Percentiles rank a stretch among this genome's conserved stretches.
These are phyloP conservation scores for Aspergillus incahuasiensis DNA, from an alignment of 495 filamentous ascomycete species.

Conservation along the genomic window DNA sequence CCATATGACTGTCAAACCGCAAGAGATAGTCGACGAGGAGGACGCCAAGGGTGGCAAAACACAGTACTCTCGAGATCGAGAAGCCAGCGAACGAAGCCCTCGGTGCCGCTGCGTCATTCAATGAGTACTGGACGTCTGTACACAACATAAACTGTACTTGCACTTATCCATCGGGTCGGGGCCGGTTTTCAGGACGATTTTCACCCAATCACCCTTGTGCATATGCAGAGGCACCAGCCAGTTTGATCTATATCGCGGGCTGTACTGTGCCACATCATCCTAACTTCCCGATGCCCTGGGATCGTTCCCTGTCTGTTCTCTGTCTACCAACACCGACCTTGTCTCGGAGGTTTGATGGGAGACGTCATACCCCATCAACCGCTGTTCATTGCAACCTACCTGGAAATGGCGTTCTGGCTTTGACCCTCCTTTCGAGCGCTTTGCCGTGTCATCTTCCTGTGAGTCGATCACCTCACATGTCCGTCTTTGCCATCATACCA, in stretches of 20 bases:
- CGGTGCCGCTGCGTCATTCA: conserved; percentile 79
- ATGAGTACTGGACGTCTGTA: conserved; percentile 51
- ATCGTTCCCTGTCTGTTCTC: neutral
- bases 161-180: neutral
- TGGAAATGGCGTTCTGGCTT: conserved; percentile 20
- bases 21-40: conserved; percentile 86
- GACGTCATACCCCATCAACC: conserved; percentile 12
- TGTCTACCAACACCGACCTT: neutral
- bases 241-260: neutral
- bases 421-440: conserved; percentile 20
- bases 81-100: conserved; percentile 57
- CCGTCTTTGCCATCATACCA: conserved; percentile 1
- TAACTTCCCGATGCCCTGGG: neutral
- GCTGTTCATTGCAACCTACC: conserved; percentile 6
- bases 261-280: neutral
- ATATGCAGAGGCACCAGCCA: neutral
- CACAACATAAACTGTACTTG: neutral
- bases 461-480: conserved; percentile 8
- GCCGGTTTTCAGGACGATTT: neutral
- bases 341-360: conserved; percentile 9
- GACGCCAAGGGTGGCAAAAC: conserved; percentile 74
- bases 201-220: neutral
- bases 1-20: conserved; percentile 89
- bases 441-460: conserved; percentile 15
- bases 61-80: conserved; percentile 52